A percentile compares a stretch with the other conserved stretches of the same genome.
Evolutionary conservation across 805 yeast genomes (phyloP).

Genomic region (Myxozyma mucilagina): DNA sequence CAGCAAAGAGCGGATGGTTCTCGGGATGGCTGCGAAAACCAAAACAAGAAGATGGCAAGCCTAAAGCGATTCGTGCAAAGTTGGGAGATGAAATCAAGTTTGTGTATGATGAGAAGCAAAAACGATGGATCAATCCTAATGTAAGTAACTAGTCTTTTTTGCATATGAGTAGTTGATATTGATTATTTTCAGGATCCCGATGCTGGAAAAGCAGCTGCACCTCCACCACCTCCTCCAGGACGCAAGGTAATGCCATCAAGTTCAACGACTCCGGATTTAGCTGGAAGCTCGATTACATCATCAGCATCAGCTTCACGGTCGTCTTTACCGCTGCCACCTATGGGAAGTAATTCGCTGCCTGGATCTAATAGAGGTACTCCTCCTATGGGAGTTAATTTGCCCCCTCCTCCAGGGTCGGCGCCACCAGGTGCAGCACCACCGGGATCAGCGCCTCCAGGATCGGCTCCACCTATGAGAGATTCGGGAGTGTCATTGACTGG

Average conservation of each 20-base stretch:
- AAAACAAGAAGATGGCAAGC: constrained; percentile 48
- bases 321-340: constrained; percentile 3
- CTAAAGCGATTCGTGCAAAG: constrained; percentile 79
- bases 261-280: neutral
- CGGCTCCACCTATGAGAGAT: constrained; percentile 11
- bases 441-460: constrained; percentile 18
- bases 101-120: constrained; percentile 76
- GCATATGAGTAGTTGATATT: neutral
- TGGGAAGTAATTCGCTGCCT: constrained; percentile 6
- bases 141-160: constrained; percentile 44
- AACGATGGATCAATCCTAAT: constrained; percentile 81
- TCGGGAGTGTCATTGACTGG: constrained; percentile 11
- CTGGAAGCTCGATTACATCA: neutral
- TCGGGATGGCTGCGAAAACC: constrained; percentile 61
- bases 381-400: neutral
- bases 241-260: constrained; percentile 9
- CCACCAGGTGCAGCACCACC: too few relatives aligned
- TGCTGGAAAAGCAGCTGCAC: constrained; percentile 18
- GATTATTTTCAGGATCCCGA: constrained; percentile 9
- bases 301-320: neutral
- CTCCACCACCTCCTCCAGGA: constrained; percentile 29
- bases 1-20: constrained; percentile 47
- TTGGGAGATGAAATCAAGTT: constrained; percentile 76
- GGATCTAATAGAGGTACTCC: constrained; percentile 10
- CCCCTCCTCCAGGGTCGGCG: too few relatives aligned